These are phyloP conservation scores for Scheffersomyces amazonensis DNA, from an alignment of 805 yeast genomes.

Conservation along the genomic window DNA sequence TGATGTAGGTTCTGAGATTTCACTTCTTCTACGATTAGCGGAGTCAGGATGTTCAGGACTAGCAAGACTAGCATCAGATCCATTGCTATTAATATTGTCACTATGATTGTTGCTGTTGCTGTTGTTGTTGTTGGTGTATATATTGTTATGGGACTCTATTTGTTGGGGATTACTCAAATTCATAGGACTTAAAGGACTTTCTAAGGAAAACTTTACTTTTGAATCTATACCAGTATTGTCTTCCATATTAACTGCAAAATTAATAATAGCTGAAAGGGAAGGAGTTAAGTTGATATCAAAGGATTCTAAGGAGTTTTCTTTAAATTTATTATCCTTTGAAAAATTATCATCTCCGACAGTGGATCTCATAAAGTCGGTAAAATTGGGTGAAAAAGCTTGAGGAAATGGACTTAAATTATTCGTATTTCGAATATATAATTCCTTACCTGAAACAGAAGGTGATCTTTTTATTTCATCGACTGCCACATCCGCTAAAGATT, in stretches of 20 bases:
- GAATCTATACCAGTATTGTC: slow-evolving; percentile 11
- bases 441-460: slow-evolving; percentile 7
- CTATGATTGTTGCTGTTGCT: not conserved
- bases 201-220: slow-evolving; percentile 14
- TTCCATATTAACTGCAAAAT: slow-evolving; percentile 28
- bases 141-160: not conserved
- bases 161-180: slow-evolving; percentile 6
- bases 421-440: not conserved
- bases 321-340: not conserved
- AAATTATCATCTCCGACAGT: not conserved
- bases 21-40: not conserved
- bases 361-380: slow-evolving; percentile 7
- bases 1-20: not conserved
- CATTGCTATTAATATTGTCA: not conserved
- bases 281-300: slow-evolving; percentile 30
- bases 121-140: not conserved
- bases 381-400: slow-evolving; percentile 11
- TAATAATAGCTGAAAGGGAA: slow-evolving; percentile 35
- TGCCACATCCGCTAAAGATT: slow-evolving; percentile 35
- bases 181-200: slow-evolving; percentile 28
- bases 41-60: not conserved
- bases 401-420: not conserved
- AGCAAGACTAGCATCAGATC: not conserved
- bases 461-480: slow-evolving; percentile 24
- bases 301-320: not conserved